A percentile compares a stretch with the other conserved stretches of the same genome.
phyloP scores from a whole-genome alignment of 2,329 filamentous ascomycete species.

The Apiospora arundinis region DNA sequence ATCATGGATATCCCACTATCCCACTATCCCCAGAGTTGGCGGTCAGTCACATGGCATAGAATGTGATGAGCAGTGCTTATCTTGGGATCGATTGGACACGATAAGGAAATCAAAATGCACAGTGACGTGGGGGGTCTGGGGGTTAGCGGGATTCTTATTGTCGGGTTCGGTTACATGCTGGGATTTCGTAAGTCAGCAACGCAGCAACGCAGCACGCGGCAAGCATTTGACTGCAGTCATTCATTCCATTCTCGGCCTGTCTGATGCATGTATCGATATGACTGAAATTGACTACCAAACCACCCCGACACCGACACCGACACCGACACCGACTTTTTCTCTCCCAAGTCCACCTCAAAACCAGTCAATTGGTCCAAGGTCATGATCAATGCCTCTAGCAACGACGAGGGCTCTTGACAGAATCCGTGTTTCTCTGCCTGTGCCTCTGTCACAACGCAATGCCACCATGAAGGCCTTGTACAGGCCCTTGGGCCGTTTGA shows the following conservation, averaged over 20 bases:
- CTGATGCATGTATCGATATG: background rate
- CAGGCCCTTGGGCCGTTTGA: constrained; percentile 46
- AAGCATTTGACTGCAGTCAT: background rate
- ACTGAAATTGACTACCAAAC: background rate
- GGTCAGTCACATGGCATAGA: background rate
- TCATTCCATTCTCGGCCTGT: background rate
- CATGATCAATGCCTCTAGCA: constrained; percentile 19
- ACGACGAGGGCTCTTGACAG: constrained; percentile 7
- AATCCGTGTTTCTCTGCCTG: constrained; percentile 1
- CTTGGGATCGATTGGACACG: background rate
- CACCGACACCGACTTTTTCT: background rate
- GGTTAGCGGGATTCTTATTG: background rate
- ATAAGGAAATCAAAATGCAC: constrained; percentile 4
- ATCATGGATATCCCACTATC: background rate
- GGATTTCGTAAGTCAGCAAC: background rate
- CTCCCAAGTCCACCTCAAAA: background rate
- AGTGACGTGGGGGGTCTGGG: background rate
- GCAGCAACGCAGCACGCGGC: background rate
- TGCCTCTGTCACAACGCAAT: constrained; percentile 38
- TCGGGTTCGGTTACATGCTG: background rate
- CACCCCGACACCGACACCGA: background rate
- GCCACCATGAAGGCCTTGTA: constrained; percentile 53
- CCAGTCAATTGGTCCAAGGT: background rate
- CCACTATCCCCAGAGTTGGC: background rate
- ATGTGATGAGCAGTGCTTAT: background rate